Evolutionary conservation across 768 basidiomycete genomes (phyloP), one percentile per base, ranked within the genome.

Genomic region (Podaxis pistillaris): DNA sequence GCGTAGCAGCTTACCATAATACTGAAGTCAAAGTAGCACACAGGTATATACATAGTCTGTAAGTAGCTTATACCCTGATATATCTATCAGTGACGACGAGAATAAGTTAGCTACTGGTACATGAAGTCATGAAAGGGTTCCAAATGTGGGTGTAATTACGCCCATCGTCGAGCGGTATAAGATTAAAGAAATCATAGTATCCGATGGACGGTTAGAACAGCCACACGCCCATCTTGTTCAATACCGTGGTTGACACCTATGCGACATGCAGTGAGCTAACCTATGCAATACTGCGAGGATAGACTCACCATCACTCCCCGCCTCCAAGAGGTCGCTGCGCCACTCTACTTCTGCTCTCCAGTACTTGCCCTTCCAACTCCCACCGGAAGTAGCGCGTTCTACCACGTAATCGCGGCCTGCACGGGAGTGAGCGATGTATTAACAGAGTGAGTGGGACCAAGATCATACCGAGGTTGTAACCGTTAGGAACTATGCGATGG

Each of bases 391-490:
- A 9, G 93, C 93, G 7, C 78, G 83, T 47, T 83, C 78, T 17
- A 95, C 91, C 56, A 95, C 75, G 77, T 83, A 86, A 75, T 95
- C 88, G 9, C 93, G 85, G 8, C 93, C 93, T 67, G 11, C 9
- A 8, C 12, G 13, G 2, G 64, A 66, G 17, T 17, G 60, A 41
- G 26, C 9, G 19, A 3, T 49, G 11, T 40, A 22, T 47, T 41
- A 6, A 33, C 8, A 36, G 22, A 28, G 51, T 12, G 33, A 2
- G 28, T 8, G 33, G 28, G 8, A 17, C 4, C 13, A 11, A 7
- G 9, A 11, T 46, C 59, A 46, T 51, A 83, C 75, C 75, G 46
- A 81, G 73, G 69, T 95, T 93, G 70, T 94, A 95, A 1, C 93
- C 93, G 64, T 95, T 75, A 4, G 84, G 83, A 11, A 85, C 81